phyloP scores from a whole-genome alignment of 176 grass and related monocot genomes.

The Olyra latifolia region DNA sequence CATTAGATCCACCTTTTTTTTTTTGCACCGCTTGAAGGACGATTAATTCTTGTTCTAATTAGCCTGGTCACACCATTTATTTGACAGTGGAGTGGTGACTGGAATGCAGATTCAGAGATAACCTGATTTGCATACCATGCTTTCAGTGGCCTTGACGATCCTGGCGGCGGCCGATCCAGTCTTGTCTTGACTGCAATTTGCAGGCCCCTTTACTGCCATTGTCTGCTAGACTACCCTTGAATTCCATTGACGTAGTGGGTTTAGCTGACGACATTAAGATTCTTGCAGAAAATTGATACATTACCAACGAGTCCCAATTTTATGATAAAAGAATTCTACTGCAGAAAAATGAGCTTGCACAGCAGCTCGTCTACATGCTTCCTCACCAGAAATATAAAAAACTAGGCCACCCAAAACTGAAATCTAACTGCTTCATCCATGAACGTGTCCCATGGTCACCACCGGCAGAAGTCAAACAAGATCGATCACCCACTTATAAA shows the following conservation, averaged over 20 bases:
- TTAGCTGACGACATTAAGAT: neutral
- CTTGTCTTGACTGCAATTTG: neutral
- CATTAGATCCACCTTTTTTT: neutral
- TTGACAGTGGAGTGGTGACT: neutral
- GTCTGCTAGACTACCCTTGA: neutral
- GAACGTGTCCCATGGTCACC: neutral
- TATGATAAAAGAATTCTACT: neutral
- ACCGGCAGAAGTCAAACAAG: neutral
- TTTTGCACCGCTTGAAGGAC: neutral
- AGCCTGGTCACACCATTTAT: too few relatives aligned
- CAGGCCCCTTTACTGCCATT: neutral
- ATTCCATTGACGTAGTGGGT: neutral
- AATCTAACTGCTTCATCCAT: neutral
- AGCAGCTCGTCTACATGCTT: neutral
- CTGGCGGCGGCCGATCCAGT: neutral
- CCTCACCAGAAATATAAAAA: neutral
- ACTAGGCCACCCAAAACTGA: neutral
- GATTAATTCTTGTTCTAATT: too few relatives aligned
- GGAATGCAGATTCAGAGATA: neutral
- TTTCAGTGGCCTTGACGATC: neutral
- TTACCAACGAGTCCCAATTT: neutral
- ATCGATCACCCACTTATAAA: conserved; percentile 21
- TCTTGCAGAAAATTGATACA: neutral
- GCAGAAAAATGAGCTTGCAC: neutral
- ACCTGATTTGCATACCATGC: neutral